A percentile compares a stretch with the other conserved stretches of the same genome.
phyloP scores from a whole-genome alignment of 164 flowering plant genomes.

The Liriodendron chinense region DNA sequence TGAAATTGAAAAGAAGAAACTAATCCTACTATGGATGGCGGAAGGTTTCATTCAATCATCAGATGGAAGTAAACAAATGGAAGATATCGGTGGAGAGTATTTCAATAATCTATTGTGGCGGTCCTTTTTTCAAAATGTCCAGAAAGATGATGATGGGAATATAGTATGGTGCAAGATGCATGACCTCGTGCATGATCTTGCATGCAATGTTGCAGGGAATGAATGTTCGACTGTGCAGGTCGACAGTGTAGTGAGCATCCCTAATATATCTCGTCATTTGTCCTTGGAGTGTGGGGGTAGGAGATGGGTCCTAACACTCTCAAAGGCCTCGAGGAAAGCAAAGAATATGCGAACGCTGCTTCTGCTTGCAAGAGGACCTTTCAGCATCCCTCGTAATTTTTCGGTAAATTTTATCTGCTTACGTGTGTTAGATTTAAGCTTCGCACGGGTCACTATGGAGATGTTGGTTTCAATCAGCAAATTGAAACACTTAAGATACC shows the following conservation, averaged over 20 bases:
- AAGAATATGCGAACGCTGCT: background rate
- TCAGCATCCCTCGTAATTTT: background rate
- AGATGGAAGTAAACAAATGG: background rate
- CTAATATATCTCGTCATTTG: background rate
- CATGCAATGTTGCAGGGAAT: background rate
- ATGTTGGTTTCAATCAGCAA: background rate
- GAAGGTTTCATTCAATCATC: conserved; percentile 10
- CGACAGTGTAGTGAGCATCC: background rate
- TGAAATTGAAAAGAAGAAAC: conserved; percentile 1
- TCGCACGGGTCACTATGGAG: too few species aligned
- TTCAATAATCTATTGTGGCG: conserved; percentile 4
- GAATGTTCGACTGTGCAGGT: background rate
- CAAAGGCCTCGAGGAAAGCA: background rate
- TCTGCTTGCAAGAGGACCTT: background rate
- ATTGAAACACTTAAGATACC: background rate
- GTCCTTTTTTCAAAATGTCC: conserved; percentile 8
- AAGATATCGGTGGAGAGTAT: conserved; percentile 5
- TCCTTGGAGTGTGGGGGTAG: background rate
- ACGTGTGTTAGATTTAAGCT: background rate
- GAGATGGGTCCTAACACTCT: too few species aligned
- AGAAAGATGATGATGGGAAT: background rate
- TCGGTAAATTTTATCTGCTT: background rate
- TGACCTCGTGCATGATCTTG: conserved; percentile 12
- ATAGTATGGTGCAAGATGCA: conserved; percentile 9
- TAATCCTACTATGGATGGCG: conserved; percentile 21